Conservation (phyloP, 192 early-diverging fungal genomes). For the Coemansia sp. region DNA sequence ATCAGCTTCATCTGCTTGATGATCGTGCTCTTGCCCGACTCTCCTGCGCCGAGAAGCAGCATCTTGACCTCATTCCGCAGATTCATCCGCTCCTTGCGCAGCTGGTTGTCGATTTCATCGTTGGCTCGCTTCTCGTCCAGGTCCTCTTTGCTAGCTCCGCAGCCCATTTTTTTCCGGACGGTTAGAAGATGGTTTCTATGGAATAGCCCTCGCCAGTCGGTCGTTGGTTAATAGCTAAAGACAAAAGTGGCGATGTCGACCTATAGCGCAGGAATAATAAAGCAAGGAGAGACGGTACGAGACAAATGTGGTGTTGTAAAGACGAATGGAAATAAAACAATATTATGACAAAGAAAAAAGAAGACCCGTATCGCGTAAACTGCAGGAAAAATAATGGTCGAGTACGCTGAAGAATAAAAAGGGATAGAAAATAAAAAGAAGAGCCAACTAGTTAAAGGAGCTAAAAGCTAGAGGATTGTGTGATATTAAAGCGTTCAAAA, state of each 20-base stretch:
- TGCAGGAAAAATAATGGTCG: neutral
- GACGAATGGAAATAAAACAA: too few relatives aligned
- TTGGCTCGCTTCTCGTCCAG: conserved; percentile 79
- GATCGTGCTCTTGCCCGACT: conserved; percentile 96
- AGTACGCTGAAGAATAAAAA: neutral
- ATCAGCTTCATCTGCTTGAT: conserved; percentile 99
- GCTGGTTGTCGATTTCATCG: conserved; percentile 87
- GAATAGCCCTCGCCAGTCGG: too few relatives aligned
- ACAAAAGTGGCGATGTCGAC: too few relatives aligned
- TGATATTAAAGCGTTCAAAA: neutral
- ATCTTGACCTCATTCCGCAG: conserved; percentile 94
- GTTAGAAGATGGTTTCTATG: too few relatives aligned
- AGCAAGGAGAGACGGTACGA: too few relatives aligned
- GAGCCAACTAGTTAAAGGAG: neutral
- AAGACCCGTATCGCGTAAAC: neutral
- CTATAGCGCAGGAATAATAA: too few relatives aligned
- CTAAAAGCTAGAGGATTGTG: too few relatives aligned
- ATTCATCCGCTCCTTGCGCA: conserved; percentile 75
- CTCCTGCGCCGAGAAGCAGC: conserved; percentile 89
- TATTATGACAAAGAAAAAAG: conserved; percentile 1
- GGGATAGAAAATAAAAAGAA: neutral
- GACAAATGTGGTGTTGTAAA: too few relatives aligned
- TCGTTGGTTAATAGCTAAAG: too few relatives aligned
- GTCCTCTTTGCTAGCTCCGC: conserved; percentile 81
- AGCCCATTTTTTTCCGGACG: conserved; percentile 70